Percentiles rank a stretch among this genome's conserved stretches.
These are phyloP conservation scores for Dictyostelium intermedium DNA, from an alignment of 78 protist species.

Conservation along the genomic window DNA sequence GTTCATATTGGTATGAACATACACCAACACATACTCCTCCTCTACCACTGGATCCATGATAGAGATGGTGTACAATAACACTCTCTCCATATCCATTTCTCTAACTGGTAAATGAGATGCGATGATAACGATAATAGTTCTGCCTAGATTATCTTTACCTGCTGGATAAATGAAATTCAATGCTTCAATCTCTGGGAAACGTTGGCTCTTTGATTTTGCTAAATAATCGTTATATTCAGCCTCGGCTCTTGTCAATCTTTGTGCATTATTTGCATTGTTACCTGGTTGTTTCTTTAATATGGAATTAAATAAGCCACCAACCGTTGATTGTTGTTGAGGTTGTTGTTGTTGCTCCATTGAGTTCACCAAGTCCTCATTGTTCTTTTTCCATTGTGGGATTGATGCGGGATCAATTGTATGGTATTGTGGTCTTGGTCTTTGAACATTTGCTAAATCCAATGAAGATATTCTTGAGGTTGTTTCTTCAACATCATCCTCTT, in stretches of 20 bases:
- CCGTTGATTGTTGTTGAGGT: constrained; percentile 6
- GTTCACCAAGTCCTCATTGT: background rate
- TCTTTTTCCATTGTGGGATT: constrained; percentile 70
- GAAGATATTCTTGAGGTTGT: constrained; percentile 16
- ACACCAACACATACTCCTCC: constrained; percentile 64
- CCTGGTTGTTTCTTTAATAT: background rate
- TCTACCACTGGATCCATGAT: constrained; percentile 78
- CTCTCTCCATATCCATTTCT: constrained; percentile 54
- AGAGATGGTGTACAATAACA: constrained; percentile 41
- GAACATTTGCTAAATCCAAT: constrained; percentile 58
- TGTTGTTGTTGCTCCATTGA: background rate
- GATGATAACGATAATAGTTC: constrained; percentile 40
- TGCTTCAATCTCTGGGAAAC: constrained; percentile 32
- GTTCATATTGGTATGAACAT: constrained; percentile 70
- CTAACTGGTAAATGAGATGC: constrained; percentile 56
- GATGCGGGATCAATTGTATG: constrained; percentile 68
- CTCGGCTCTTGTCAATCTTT: constrained; percentile 38
- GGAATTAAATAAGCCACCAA: constrained; percentile 11
- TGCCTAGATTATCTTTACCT: constrained; percentile 61
- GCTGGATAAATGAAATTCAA: constrained; percentile 62
- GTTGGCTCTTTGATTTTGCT: background rate
- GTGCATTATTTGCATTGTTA: background rate
- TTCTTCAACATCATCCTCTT: background rate
- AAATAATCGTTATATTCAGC: constrained; percentile 57
- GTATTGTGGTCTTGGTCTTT: constrained; percentile 71